Evolutionary conservation across 176 grass and related monocot genomes (phyloP).

Genomic region (Elymus sibiricus): DNA sequence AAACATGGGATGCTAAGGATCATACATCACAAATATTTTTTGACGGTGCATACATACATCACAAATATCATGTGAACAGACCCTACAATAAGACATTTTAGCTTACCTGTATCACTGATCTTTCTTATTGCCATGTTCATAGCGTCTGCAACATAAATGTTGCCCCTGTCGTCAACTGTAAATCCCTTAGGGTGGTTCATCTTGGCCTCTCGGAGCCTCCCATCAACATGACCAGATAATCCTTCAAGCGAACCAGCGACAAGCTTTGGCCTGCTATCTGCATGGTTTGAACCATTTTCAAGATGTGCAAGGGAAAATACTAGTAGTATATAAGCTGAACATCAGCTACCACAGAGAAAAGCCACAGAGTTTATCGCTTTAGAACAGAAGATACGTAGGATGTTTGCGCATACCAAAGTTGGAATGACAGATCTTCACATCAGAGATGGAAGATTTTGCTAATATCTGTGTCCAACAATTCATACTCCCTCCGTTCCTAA

Average conservation of each 20-base stretch:
- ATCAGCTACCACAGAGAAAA: neutral
- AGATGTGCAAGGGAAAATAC: neutral
- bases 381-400: neutral
- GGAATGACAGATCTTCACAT: neutral
- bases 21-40: neutral
- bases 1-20: constrained; percentile 31
- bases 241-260: constrained; percentile 84
- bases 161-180: constrained; percentile 81
- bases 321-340: neutral
- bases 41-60: too few relatives aligned
- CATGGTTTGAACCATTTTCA: constrained; percentile 31
- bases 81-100: constrained; percentile 17
- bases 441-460: neutral
- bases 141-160: constrained; percentile 94
- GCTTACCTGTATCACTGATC: constrained; percentile 83
- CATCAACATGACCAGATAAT: constrained; percentile 84
- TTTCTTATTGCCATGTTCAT: constrained; percentile 99
- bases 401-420: neutral
- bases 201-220: constrained; percentile 62
- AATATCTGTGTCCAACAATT: neutral
- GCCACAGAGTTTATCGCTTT: neutral
- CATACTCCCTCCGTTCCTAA: too few relatives aligned
- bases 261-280: constrained; percentile 97
- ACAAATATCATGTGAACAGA: constrained; percentile 11
- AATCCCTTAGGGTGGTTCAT: constrained; percentile 94